phyloP scores from a whole-genome alignment of 805 yeast species.

The Tetrapisispora nanseiensis region DNA sequence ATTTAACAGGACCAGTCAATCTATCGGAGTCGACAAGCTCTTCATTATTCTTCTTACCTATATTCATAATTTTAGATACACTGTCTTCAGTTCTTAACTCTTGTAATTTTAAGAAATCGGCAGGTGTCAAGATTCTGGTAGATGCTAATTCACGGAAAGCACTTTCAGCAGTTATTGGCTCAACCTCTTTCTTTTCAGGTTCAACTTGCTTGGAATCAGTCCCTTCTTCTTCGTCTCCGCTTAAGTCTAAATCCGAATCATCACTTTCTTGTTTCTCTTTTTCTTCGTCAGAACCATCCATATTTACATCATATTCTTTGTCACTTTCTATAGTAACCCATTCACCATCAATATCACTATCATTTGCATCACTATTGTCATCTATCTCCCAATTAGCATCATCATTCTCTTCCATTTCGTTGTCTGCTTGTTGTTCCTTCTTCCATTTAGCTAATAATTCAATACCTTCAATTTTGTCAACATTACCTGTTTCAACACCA shows the following conservation, averaged over 20 bases:
- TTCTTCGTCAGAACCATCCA: slow-evolving; percentile 41
- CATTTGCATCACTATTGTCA: slow-evolving; percentile 36
- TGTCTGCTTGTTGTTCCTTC: slow-evolving; percentile 39
- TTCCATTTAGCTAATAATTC: slow-evolving; percentile 83
- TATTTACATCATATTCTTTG: slow-evolving; percentile 52
- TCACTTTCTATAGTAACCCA: slow-evolving; percentile 87
- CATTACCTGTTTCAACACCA: slow-evolving; percentile 57
- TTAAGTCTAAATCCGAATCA: slow-evolving; percentile 41
- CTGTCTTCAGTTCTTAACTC: slow-evolving; percentile 83
- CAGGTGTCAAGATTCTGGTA: slow-evolving; percentile 85
- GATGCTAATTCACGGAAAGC: slow-evolving; percentile 51
- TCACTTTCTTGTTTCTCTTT: slow-evolving; percentile 28
- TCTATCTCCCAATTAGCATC: slow-evolving; percentile 51
- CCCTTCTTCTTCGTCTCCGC: slow-evolving; percentile 30
- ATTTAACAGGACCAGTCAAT: slow-evolving; percentile 63
- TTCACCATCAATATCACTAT: slow-evolving; percentile 68
- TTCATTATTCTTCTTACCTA: slow-evolving; percentile 53
- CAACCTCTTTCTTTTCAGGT: slow-evolving; percentile 8
- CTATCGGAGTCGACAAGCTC: slow-evolving; percentile 74
- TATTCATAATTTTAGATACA: slow-evolving; percentile 54
- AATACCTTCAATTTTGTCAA: slow-evolving; percentile 79
- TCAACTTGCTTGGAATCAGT: slow-evolving; percentile 6
- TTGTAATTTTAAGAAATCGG: slow-evolving; percentile 92
- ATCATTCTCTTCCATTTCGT: slow-evolving; percentile 51
- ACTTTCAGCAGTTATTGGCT: slow-evolving; percentile 30